phyloP scores from a whole-genome alignment of 2,329 filamentous ascomycete genomes.

The Cytospora schulzeri region DNA sequence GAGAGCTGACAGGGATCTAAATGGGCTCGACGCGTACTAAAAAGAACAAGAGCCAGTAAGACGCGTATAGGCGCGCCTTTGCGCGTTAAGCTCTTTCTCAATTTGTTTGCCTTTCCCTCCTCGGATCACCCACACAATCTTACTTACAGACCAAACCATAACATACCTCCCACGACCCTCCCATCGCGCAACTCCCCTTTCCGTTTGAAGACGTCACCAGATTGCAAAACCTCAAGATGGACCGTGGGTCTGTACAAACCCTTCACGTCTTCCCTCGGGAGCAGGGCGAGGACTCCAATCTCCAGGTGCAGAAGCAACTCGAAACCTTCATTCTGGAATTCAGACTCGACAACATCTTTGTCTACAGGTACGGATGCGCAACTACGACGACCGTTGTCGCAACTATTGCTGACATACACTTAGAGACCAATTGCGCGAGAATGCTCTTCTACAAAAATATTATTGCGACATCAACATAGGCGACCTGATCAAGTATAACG shows the following conservation, averaged over 20 bases:
- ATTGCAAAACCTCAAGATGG: slow-evolving; percentile 56
- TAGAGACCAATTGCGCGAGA: slow-evolving; percentile 94
- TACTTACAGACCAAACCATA: not conserved
- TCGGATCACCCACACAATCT: not conserved
- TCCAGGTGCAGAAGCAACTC: slow-evolving; percentile 75
- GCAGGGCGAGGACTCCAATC: slow-evolving; percentile 67
- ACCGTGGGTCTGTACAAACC: slow-evolving; percentile 84
- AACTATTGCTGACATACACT: slow-evolving; percentile 23
- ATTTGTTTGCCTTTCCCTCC: slow-evolving; percentile 13
- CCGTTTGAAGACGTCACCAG: not conserved
- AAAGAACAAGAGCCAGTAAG: not conserved
- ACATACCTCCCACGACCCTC: not conserved
- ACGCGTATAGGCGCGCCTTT: not conserved
- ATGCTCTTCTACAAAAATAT: slow-evolving; percentile 90
- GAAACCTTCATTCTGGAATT: slow-evolving; percentile 93
- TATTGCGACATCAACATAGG: slow-evolving; percentile 96
- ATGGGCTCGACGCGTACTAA: not conserved
- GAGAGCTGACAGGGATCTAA: not conserved
- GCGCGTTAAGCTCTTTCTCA: slow-evolving; percentile 3
- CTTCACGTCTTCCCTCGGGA: slow-evolving; percentile 75
- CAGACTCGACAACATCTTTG: slow-evolving; percentile 88
- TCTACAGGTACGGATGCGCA: slow-evolving; percentile 74
- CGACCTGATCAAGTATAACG: slow-evolving; percentile 93
- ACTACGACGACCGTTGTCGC: too few species aligned
- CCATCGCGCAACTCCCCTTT: not conserved